Evolutionary conservation across 495 filamentous ascomycete genomes (phyloP), one percentile per base, ranked within the genome.

Genomic region (Glonium stellatum): DNA sequence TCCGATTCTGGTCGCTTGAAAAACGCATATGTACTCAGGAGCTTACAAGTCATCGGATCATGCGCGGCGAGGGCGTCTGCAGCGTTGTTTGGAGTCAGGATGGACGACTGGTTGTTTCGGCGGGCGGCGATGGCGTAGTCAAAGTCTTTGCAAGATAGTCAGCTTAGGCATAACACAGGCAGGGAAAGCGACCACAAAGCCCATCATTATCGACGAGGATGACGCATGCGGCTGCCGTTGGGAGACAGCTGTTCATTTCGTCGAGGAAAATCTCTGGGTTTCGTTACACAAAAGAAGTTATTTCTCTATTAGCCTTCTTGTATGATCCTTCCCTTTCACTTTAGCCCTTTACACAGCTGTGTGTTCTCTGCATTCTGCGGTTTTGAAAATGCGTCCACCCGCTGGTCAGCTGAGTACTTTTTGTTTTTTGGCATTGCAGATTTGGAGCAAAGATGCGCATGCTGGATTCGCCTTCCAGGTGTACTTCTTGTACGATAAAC

Each of bases 1-100:
- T 98, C 55, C 86, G 93, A 15, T 97, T 98, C 79, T 98, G 93
- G 93, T 88, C 85, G n/a, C 81, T 98, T 19, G 93, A 98, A 71
- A 98, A 92, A 71, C 82, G 93, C 34, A 84, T 83, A 22, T 97
- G 95, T 74, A 92, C 85, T 0, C 93, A 98, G 70, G 95, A 97
- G 69, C 87, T 97, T 65, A 92, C 90, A 1, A 87, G 82, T 65
- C 91, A 97, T 70, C 80, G 93, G 31, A 76, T 88, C 56, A 95
- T 97, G 91, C 82, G 92, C 54, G 93, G 90, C 11, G 93, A 98
- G 70, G 93, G 93, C 23, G 90, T 97, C 27, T 96, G 90, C 75
- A 78, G 84, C 15, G 93, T 96, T 11, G 87, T 90, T 19, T 98
- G 95, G 93, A 93, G 88, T 69, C 84, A 88, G 63, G 93, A 98